A percentile compares a stretch with the other conserved stretches of the same genome.
Evolutionary conservation across 2,329 filamentous ascomycete genomes (phyloP).

Genomic region (Epichloe brachyelytri): DNA sequence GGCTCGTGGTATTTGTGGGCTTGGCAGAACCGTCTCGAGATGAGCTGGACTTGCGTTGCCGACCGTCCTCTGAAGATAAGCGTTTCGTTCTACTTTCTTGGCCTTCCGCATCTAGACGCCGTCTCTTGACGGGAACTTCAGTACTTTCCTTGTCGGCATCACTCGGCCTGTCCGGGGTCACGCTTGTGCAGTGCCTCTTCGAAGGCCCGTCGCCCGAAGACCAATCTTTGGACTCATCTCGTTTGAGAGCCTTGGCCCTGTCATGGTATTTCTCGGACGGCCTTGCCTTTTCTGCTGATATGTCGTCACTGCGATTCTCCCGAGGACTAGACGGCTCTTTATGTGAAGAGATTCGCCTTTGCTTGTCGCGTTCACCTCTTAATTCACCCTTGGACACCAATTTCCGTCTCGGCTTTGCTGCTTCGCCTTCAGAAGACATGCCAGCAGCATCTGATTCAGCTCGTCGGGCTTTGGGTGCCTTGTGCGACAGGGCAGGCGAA

Average conservation of each 20-base stretch:
- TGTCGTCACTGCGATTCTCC: constrained; percentile 37
- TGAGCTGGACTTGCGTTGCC: constrained; percentile 27
- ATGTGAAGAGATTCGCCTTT: constrained; percentile 32
- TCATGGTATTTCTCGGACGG: constrained; percentile 44
- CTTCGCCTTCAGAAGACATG: constrained; percentile 43
- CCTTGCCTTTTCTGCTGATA: constrained; percentile 33
- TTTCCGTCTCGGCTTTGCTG: constrained; percentile 47
- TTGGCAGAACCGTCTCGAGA: constrained; percentile 28
- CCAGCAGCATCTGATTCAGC: constrained; percentile 40
- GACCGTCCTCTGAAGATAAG: constrained; percentile 32
- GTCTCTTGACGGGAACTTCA: constrained; percentile 40
- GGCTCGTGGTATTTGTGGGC: constrained; percentile 17
- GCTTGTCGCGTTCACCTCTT: constrained; percentile 45
- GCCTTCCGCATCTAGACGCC: constrained; percentile 41
- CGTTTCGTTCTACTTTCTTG: constrained; percentile 36
- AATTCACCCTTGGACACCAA: constrained; percentile 51
- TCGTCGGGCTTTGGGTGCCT: constrained; percentile 37
- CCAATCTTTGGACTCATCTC: constrained; percentile 47
- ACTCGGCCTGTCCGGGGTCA: constrained; percentile 42
- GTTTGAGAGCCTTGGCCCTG: constrained; percentile 46
- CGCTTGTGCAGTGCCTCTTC: constrained; percentile 48
- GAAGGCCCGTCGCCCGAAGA: constrained; percentile 35
- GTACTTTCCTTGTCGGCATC: constrained; percentile 38
- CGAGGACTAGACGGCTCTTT: constrained; percentile 41
- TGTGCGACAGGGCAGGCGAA: constrained; percentile 34